These are phyloP conservation scores for Neoboletus subvelutipes DNA, from an alignment of 768 basidiomycete species.

Conservation along the genomic window DNA sequence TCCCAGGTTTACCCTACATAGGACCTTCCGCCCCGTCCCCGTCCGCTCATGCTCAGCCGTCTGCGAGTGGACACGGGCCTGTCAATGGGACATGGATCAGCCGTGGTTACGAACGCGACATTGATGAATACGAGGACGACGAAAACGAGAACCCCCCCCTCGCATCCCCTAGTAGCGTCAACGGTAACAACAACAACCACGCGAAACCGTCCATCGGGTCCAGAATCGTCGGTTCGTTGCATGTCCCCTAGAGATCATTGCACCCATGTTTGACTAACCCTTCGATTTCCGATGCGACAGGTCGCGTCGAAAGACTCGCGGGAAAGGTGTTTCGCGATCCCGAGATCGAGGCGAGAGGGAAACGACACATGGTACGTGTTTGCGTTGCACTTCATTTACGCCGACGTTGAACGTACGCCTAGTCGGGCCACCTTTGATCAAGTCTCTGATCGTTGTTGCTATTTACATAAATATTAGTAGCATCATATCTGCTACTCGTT, in stretches of 20 bases:
- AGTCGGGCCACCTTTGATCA: constrained; percentile 7
- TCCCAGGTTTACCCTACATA: constrained; percentile 9
- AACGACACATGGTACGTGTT: constrained; percentile 13
- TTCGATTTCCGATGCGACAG: too few species aligned
- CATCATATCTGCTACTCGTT: too few species aligned
- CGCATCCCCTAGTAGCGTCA: too few species aligned
- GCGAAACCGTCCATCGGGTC: not conserved
- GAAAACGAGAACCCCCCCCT: not conserved
- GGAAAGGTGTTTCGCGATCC: constrained; percentile 22
- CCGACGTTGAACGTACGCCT: not conserved
- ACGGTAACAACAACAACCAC: not conserved
- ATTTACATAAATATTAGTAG: too few species aligned
- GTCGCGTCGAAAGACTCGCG: constrained; percentile 18
- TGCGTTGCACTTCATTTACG: not conserved
- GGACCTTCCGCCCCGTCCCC: not conserved
- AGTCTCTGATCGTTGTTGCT: not conserved
- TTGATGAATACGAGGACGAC: constrained; percentile 11
- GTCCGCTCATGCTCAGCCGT: too few species aligned
- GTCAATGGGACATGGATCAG: not conserved
- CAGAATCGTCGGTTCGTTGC: constrained; percentile 8
- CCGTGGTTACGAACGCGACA: constrained; percentile 24
- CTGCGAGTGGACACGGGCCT: fast-evolving
- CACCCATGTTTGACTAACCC: too few species aligned
- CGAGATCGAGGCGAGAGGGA: constrained; percentile 19
- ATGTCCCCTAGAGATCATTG: not conserved